Conservation (phyloP, 495 filamentous ascomycete genomes). For the Penicillium fimorum region DNA sequence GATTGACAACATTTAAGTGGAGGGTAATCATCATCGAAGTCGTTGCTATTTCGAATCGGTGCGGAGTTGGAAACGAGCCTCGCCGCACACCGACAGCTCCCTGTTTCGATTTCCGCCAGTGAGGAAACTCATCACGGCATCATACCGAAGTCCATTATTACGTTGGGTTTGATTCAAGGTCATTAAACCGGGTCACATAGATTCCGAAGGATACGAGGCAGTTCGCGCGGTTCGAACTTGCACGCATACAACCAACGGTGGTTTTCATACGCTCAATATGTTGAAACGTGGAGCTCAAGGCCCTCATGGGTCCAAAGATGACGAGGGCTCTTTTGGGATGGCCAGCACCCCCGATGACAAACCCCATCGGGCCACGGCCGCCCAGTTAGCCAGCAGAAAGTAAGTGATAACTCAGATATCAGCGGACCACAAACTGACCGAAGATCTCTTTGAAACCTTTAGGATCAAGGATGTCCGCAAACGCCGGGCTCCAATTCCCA, state of each 20-base stretch:
- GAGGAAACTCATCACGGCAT: not conserved
- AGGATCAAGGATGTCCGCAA: conserved; percentile 41
- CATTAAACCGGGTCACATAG: not conserved
- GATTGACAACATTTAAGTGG: not conserved
- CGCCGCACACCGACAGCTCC: conserved; percentile 8
- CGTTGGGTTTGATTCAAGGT: conserved; percentile 1
- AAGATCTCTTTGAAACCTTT: not conserved
- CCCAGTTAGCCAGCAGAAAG: conserved; percentile 53
- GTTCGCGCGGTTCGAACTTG: conserved; percentile 5
- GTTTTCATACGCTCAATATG: conserved; percentile 26
- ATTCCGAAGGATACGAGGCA: conserved; percentile 9
- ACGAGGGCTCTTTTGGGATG: conserved; percentile 36
- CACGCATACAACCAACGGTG: conserved; percentile 1
- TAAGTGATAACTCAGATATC: conserved; percentile 35
- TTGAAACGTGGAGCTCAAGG: conserved; percentile 40
- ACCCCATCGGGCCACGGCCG: conserved; percentile 50
- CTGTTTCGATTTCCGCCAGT: not conserved
- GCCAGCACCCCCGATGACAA: conserved; percentile 46
- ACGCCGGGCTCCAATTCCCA: conserved; percentile 29
- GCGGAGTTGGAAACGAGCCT: conserved; percentile 2
- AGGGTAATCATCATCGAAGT: not conserved
- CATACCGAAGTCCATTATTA: not conserved
- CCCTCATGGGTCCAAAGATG: conserved; percentile 37
- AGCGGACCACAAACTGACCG: conserved; percentile 8
- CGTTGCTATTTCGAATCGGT: conserved; percentile 1